phyloP scores from a whole-genome alignment of 768 basidiomycete species.

The Podaxis sp. region DNA sequence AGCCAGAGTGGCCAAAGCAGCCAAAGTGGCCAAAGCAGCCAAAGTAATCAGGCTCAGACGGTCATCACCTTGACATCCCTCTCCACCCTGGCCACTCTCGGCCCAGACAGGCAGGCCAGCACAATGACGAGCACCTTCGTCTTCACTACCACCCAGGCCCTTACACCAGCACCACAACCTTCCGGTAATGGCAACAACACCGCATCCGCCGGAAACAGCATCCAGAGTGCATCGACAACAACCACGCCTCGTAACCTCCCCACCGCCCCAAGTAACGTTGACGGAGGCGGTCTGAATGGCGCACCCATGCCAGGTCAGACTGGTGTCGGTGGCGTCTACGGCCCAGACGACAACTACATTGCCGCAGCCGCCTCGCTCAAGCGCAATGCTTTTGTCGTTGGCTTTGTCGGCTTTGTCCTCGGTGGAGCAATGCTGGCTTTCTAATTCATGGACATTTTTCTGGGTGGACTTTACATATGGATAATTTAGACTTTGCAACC shows the following conservation, averaged over 20 bases:
- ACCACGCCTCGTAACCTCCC: slow-evolving; percentile 43
- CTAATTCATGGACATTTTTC: slow-evolving; percentile 28
- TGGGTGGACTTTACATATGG: slow-evolving; percentile 12
- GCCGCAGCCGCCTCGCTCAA: slow-evolving; percentile 52
- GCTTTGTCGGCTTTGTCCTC: slow-evolving; percentile 43
- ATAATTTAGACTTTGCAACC: slow-evolving; percentile 16
- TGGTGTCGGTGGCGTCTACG: slow-evolving; percentile 51
- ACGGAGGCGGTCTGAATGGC: slow-evolving; percentile 52
- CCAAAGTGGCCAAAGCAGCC: not conserved
- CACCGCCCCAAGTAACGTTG: slow-evolving; percentile 56
- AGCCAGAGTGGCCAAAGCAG: not conserved
- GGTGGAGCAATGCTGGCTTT: slow-evolving; percentile 49
- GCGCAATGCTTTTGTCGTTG: slow-evolving; percentile 43
- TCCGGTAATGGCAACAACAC: slow-evolving; percentile 22
- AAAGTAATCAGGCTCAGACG: slow-evolving; percentile 21
- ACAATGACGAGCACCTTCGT: slow-evolving; percentile 42
- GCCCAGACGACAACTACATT: slow-evolving; percentile 69
- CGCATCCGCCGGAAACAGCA: slow-evolving; percentile 26
- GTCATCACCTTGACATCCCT: slow-evolving; percentile 42
- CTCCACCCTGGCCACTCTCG: slow-evolving; percentile 35
- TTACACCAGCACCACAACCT: slow-evolving; percentile 43
- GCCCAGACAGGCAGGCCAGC: slow-evolving; percentile 39
- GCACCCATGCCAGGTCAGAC: slow-evolving; percentile 63
- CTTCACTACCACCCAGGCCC: slow-evolving; percentile 40
- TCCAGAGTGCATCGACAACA: slow-evolving; percentile 36